phyloP scores from a whole-genome alignment of 345 rosid genomes.

The Turnera subulata region DNA sequence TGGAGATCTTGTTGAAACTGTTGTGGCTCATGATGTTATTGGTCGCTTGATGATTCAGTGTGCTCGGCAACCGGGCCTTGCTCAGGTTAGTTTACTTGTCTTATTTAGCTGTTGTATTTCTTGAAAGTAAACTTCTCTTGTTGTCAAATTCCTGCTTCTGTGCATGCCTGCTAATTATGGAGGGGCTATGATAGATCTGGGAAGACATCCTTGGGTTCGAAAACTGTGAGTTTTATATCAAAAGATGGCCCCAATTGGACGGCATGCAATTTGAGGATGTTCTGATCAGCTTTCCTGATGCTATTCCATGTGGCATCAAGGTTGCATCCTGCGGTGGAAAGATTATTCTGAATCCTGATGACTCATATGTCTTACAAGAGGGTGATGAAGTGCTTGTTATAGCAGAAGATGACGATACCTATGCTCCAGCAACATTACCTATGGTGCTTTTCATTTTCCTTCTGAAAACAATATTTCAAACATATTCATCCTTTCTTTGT shows the following conservation, averaged over 20 bases:
- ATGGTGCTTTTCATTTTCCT: conserved; percentile 54
- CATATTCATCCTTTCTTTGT: conserved; percentile 5
- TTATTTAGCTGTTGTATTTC: too few species aligned
- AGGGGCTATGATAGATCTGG: conserved; percentile 50
- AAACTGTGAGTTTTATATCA: conserved; percentile 71
- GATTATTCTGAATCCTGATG: conserved; percentile 69
- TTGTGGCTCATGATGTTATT: conserved; percentile 78
- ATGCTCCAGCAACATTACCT: conserved; percentile 57
- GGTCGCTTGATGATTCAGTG: conserved; percentile 86
- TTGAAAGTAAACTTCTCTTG: too few species aligned
- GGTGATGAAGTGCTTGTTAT: conserved; percentile 77
- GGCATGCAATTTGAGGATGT: conserved; percentile 67
- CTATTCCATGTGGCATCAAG: conserved; percentile 73
- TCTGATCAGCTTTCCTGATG: conserved; percentile 70
- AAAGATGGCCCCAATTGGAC: conserved; percentile 65
- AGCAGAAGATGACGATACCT: conserved; percentile 76
- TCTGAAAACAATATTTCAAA: conserved; percentile 14
- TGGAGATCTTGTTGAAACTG: conserved; percentile 68
- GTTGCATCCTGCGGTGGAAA: conserved; percentile 64
- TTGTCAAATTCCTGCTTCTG: too few species aligned
- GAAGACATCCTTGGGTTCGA: conserved; percentile 77
- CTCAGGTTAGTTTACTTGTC: conserved; percentile 43
- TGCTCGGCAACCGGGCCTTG: conserved; percentile 76
- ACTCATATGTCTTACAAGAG: conserved; percentile 56
- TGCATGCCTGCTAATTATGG: too few species aligned